These are phyloP conservation scores for Pisolithus tinctorius DNA, from an alignment of 768 basidiomycete species.

Conservation along the genomic window DNA sequence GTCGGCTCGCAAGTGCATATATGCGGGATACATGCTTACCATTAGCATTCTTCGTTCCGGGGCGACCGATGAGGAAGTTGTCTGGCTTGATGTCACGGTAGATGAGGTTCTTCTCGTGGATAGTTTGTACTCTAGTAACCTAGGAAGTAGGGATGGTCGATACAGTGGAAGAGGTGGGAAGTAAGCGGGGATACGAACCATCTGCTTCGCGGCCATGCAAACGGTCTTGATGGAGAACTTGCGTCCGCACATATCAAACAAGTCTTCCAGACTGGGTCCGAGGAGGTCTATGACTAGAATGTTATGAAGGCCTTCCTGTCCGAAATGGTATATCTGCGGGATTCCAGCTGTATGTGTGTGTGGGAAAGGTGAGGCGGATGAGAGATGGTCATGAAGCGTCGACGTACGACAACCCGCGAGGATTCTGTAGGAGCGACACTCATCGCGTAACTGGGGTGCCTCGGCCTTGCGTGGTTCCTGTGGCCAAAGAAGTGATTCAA, in stretches of 20 bases:
- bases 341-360: constrained; percentile 66
- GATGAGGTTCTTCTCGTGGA: constrained; percentile 99
- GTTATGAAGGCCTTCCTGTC: constrained; percentile 97
- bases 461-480: constrained; percentile 91
- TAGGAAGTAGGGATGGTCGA: constrained; percentile 25
- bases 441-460: constrained; percentile 95
- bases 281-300: constrained; percentile 98
- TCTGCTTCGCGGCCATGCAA: constrained; percentile 98
- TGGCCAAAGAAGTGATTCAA: constrained; percentile 8
- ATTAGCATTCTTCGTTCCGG: constrained; percentile 85
- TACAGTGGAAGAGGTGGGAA: constrained; percentile 3
- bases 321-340: constrained; percentile 99
- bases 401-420: constrained; percentile 82
- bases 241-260: constrained; percentile 98
- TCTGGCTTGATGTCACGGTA: constrained; percentile 99
- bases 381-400: neutral
- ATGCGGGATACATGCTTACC: constrained; percentile 32
- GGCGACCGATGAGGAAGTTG: constrained; percentile 95
- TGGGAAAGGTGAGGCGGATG: constrained; percentile 4
- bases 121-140: constrained; percentile 94
- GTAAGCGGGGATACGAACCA: constrained; percentile 44
- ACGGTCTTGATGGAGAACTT: constrained; percentile 98
- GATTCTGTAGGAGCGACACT: constrained; percentile 95
- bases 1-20: neutral
- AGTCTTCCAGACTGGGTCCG: constrained; percentile 92